Percentiles rank a stretch among this genome's conserved stretches.
Evolutionary conservation across 1,284 basidiomycete species (phyloP).

Genomic region (Trametes pubescens): DNA sequence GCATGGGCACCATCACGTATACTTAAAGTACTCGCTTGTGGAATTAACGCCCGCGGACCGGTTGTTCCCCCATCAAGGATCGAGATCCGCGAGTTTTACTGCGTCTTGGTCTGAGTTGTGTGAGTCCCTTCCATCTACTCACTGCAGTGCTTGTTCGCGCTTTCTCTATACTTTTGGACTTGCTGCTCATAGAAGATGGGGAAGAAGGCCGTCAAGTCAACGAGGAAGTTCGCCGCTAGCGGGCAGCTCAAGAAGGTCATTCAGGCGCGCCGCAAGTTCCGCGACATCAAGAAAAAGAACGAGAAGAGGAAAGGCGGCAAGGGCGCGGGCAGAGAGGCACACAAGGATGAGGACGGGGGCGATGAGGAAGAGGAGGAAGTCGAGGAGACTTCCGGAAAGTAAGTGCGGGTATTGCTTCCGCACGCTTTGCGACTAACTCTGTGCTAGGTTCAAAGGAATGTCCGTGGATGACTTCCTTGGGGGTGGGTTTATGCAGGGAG

Average conservation of each 20-base stretch:
- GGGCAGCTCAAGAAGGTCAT: slow-evolving; percentile 90
- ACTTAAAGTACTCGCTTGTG: too few species aligned
- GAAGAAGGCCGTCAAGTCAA: slow-evolving; percentile 75
- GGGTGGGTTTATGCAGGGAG: slow-evolving; percentile 76
- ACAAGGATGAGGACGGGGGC: slow-evolving; percentile 49
- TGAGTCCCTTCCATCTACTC: too few species aligned
- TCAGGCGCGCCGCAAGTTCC: slow-evolving; percentile 77
- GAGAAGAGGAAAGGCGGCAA: slow-evolving; percentile 64
- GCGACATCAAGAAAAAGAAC: slow-evolving; percentile 77
- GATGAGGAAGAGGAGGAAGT: slow-evolving; percentile 50
- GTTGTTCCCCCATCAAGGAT: too few species aligned
- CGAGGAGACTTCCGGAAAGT: slow-evolving; percentile 42
- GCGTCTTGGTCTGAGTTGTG: too few species aligned
- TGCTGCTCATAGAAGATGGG: slow-evolving; percentile 56
- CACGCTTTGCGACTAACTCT: slow-evolving; percentile 10
- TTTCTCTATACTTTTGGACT: too few species aligned
- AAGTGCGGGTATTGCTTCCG: slow-evolving; percentile 18
- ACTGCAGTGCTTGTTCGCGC: too few species aligned
- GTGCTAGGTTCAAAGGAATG: slow-evolving; percentile 58
- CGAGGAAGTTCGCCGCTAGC: slow-evolving; percentile 87
- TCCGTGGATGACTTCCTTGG: slow-evolving; percentile 86
- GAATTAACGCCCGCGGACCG: too few species aligned
- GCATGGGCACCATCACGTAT: too few species aligned
- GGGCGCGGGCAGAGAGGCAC: slow-evolving; percentile 43
- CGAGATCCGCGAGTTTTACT: too few species aligned